Evolutionary conservation across 2,329 filamentous ascomycete species (phyloP).

Genomic region (Penicillium sp.): DNA sequence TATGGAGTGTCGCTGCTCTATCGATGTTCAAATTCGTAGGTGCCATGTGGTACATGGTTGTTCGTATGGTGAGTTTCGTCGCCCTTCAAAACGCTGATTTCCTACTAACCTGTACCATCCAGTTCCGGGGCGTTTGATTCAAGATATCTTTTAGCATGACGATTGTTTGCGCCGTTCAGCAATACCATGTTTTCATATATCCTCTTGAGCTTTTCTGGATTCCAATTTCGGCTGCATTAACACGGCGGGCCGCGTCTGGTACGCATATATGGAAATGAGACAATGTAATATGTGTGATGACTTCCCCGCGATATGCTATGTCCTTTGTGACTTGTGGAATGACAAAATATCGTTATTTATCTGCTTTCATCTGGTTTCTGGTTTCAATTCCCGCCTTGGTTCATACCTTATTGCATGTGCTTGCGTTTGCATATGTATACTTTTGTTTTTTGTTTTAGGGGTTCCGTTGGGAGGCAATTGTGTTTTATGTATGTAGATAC

Average conservation of each 20-base stretch:
- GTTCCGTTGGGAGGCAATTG: neutral
- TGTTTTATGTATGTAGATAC: slow-evolving; percentile 13
- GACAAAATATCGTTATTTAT: slow-evolving; percentile 13
- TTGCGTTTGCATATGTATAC: neutral
- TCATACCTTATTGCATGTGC: slow-evolving; percentile 10
- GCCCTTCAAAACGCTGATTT: neutral
- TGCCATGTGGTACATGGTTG: slow-evolving; percentile 86
- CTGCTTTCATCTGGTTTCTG: neutral
- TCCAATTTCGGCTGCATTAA: slow-evolving; percentile 15
- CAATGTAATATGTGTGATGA: slow-evolving; percentile 27
- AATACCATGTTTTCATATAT: slow-evolving; percentile 20
- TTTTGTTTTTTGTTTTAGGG: neutral
- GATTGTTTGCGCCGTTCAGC: slow-evolving; percentile 16
- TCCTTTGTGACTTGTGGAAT: slow-evolving; percentile 10
- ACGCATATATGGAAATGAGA: slow-evolving; percentile 11
- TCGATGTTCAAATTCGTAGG: slow-evolving; percentile 84
- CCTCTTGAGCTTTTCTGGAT: slow-evolving; percentile 15
- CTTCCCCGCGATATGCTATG: slow-evolving; percentile 6
- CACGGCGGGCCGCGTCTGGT: slow-evolving; percentile 34
- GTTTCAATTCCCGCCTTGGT: neutral
- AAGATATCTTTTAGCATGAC: slow-evolving; percentile 6
- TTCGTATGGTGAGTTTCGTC: slow-evolving; percentile 69
- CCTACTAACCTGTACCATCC: slow-evolving; percentile 27
- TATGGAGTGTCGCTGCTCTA: slow-evolving; percentile 84
- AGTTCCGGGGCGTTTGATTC: slow-evolving; percentile 52